phyloP scores from a whole-genome alignment of 2,329 filamentous ascomycete species.

The Colletotrichum horii region DNA sequence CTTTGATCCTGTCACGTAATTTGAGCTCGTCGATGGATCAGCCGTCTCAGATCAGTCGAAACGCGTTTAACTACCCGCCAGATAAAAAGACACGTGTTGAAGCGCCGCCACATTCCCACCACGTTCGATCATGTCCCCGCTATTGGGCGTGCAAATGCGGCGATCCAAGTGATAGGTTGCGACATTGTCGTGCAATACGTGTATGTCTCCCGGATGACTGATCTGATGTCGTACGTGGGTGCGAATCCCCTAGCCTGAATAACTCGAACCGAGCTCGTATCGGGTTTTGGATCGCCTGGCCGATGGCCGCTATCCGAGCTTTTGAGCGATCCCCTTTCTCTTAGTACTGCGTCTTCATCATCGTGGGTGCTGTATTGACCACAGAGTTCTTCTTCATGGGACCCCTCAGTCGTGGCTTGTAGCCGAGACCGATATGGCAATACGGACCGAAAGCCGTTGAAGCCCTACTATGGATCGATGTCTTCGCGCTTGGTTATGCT shows the following conservation, averaged over 20 bases:
- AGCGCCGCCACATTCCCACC: not conserved
- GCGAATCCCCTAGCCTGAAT: not conserved
- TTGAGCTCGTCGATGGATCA: not conserved
- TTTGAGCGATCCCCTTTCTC: not conserved
- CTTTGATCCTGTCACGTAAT: not conserved
- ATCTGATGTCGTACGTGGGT: not conserved
- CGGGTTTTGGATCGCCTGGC: not conserved
- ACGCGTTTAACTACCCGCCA: not conserved
- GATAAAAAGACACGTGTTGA: not conserved
- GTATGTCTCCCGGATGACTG: not conserved
- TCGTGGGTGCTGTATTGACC: not conserved
- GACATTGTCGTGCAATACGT: not conserved
- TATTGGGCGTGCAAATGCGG: not conserved
- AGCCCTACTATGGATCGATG: not conserved
- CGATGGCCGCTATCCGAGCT: not conserved
- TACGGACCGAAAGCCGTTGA: not conserved
- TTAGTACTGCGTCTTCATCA: not conserved
- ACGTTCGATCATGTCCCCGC: not conserved
- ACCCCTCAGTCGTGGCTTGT: not conserved
- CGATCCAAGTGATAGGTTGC: not conserved
- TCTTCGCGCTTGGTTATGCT: not conserved
- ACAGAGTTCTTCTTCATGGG: not conserved
- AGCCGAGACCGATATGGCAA: not conserved
- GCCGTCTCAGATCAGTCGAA: slow-evolving; percentile 12
- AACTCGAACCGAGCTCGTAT: not conserved